A percentile compares a stretch with the other conserved stretches of the same genome.
Conservation (phyloP, 306 rosid genomes). For the Vigna mungo region DNA sequence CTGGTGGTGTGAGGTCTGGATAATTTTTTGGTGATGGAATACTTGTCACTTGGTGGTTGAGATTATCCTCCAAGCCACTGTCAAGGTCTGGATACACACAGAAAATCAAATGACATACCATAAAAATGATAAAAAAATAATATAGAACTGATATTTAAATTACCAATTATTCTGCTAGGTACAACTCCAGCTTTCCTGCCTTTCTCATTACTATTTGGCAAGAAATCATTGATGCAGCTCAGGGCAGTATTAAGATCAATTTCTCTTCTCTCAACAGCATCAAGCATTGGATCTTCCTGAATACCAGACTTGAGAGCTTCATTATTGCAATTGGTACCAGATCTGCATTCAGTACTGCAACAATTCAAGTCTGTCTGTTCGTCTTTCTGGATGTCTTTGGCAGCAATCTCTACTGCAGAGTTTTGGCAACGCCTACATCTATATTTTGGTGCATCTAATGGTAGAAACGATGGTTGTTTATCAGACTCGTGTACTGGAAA, state of each 20-base stretch:
- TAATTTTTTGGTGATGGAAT: slow-evolving; percentile 41
- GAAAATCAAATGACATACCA: slow-evolving; percentile 37
- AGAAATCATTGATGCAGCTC: slow-evolving; percentile 47
- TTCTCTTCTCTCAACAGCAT: slow-evolving; percentile 52
- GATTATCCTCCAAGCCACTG: slow-evolving; percentile 54
- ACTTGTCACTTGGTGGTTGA: slow-evolving; percentile 44
- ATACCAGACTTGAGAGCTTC: slow-evolving; percentile 48
- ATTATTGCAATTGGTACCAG: slow-evolving; percentile 48
- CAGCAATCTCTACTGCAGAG: slow-evolving; percentile 52
- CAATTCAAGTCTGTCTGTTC: slow-evolving; percentile 39
- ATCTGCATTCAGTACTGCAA: slow-evolving; percentile 44
- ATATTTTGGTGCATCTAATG: slow-evolving; percentile 65
- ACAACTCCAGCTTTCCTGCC: slow-evolving; percentile 53
- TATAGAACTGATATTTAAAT: slow-evolving; percentile 44
- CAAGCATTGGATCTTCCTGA: slow-evolving; percentile 56
- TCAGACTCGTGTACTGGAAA: slow-evolving; percentile 66
- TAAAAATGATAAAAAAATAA: slow-evolving; percentile 36
- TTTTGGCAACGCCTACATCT: slow-evolving; percentile 63
- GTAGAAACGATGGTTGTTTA: slow-evolving; percentile 63
- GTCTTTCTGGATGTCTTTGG: slow-evolving; percentile 48
- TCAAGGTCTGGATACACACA: slow-evolving; percentile 57
- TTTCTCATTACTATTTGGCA: slow-evolving; percentile 54
- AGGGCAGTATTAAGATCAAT: slow-evolving; percentile 55
- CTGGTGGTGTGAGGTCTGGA: slow-evolving; percentile 52
- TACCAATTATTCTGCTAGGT: slow-evolving; percentile 56